These are phyloP conservation scores for Pythium sp. DNA, from an alignment of 352 stramenopile genomes.

Conservation along the genomic window DNA sequence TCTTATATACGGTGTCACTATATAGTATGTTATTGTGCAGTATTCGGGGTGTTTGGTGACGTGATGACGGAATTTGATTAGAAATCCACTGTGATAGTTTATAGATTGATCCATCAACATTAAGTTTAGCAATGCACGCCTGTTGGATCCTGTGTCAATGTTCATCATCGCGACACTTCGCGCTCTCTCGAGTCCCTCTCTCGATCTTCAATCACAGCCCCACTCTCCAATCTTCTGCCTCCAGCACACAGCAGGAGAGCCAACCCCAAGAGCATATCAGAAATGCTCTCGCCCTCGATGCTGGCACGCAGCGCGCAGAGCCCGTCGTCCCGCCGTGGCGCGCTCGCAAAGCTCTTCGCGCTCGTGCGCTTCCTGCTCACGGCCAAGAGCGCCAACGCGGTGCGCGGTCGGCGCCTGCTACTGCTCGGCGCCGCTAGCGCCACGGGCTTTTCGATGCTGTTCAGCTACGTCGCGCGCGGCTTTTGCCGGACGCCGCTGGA, in stretches of 20 bases:
- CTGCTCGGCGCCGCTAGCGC: background rate
- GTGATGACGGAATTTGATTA: background rate
- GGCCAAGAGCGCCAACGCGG: constrained; percentile 2
- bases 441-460: constrained; percentile 9
- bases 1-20: background rate
- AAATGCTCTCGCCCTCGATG: constrained; percentile 5
- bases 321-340: background rate
- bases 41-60: background rate
- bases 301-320: background rate
- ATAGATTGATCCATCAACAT: background rate
- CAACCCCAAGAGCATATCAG: background rate
- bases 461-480: constrained; percentile 9
- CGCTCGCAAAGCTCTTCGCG: background rate
- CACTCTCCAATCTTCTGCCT: background rate
- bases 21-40: background rate
- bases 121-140: too few species aligned
- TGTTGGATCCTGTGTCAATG: too few species aligned
- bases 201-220: background rate
- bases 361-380: constrained; percentile 13
- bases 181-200: background rate
- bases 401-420: constrained; percentile 1
- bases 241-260: background rate
- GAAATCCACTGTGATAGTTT: background rate
- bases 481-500: constrained; percentile 16
- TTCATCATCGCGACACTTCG: too few species aligned